A percentile compares a stretch with the other conserved stretches of the same genome.
Conservation (phyloP, 441 rosid species). For the Melastoma candidum region DNA sequence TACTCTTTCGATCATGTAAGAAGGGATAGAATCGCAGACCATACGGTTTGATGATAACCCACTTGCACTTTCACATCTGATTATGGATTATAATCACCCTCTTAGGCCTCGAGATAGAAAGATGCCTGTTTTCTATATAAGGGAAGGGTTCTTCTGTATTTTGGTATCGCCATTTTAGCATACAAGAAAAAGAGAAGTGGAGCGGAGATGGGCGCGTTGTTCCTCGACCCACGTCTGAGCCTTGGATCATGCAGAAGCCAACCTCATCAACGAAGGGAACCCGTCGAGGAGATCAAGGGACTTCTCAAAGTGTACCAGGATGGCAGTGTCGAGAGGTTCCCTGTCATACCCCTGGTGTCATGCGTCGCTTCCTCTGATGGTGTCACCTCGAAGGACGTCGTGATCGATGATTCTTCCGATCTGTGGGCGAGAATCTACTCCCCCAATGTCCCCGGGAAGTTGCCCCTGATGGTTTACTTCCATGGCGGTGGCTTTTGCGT, state of each 20-base stretch:
- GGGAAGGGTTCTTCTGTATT: too few species aligned
- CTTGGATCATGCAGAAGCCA: constrained; percentile 26
- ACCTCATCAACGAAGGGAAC: constrained; percentile 29
- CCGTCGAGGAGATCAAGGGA: constrained; percentile 64
- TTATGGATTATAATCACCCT: too few species aligned
- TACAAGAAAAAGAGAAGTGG: not conserved
- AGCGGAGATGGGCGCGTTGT: constrained; percentile 38
- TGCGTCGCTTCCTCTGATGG: constrained; percentile 26
- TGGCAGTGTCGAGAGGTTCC: constrained; percentile 62
- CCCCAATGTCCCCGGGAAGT: constrained; percentile 27
- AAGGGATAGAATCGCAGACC: too few species aligned
- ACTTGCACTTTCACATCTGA: too few species aligned
- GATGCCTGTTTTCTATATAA: too few species aligned
- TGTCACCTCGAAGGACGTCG: constrained; percentile 37
- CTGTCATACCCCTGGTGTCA: constrained; percentile 42
- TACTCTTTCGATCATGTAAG: too few species aligned
- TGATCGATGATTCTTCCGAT: constrained; percentile 37
- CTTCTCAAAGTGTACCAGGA: constrained; percentile 56
- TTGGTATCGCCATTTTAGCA: too few species aligned
- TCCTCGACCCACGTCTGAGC: constrained; percentile 35
- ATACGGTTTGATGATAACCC: too few species aligned
- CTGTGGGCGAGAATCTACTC: constrained; percentile 62
- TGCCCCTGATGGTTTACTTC: constrained; percentile 60
- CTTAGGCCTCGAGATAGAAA: too few species aligned
- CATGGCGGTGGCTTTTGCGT: constrained; percentile 87